Evolutionary conservation across 192 early-diverging fungal species (phyloP).

Genomic region (Podila clonocystis): DNA sequence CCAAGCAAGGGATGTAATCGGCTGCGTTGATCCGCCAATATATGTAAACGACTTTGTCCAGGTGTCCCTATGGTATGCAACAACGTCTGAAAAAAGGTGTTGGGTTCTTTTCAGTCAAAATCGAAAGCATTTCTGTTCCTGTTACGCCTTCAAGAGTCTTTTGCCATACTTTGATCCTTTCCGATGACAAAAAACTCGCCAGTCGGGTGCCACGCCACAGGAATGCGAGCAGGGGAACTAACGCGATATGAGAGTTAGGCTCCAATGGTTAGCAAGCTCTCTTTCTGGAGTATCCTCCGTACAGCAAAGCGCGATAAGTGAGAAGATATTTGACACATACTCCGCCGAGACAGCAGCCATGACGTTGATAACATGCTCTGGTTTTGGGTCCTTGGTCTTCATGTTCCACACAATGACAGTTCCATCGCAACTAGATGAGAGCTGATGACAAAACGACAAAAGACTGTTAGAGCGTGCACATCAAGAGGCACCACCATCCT

Average conservation of each 20-base stretch:
- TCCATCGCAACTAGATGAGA: slow-evolving; percentile 47
- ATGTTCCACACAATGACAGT: slow-evolving; percentile 35
- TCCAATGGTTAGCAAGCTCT: background rate
- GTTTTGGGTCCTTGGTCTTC: slow-evolving; percentile 17
- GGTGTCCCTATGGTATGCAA: slow-evolving; percentile 29
- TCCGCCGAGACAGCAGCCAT: slow-evolving; percentile 11
- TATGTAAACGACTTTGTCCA: slow-evolving; percentile 48
- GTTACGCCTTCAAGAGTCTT: background rate
- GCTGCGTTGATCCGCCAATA: slow-evolving; percentile 28
- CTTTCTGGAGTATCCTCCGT: background rate
- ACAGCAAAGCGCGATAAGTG: background rate
- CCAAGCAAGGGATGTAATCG: slow-evolving; percentile 64
- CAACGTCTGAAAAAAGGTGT: slow-evolving; percentile 16
- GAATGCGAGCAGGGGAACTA: slow-evolving; percentile 22
- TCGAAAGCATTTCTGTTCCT: background rate
- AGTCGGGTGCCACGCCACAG: slow-evolving; percentile 38
- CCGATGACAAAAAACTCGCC: slow-evolving; percentile 43
- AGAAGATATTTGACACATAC: slow-evolving; percentile 5
- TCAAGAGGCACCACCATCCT: too few relatives aligned
- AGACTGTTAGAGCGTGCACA: too few relatives aligned
- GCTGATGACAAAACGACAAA: background rate
- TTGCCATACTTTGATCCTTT: slow-evolving; percentile 31
- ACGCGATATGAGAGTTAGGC: background rate
- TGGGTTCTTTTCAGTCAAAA: background rate
- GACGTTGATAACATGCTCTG: slow-evolving; percentile 25